Base-by-base conservation (phyloP, 2,329 filamentous ascomycete species). In the Fusarium fujikuroi region DNA sequence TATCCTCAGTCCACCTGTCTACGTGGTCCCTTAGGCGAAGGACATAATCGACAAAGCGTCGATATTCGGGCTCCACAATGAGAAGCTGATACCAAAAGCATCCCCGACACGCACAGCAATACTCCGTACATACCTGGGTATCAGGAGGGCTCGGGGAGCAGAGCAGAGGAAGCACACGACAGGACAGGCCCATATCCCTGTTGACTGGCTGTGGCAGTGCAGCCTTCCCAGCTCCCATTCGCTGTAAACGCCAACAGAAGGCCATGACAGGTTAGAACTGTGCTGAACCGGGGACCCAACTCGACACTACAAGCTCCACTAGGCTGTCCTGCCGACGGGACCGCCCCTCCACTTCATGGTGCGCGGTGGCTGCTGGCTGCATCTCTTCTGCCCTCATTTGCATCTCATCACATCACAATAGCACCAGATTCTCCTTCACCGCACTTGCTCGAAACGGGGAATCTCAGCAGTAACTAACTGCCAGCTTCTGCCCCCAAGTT, bases 331-430 rank as follows among this genome's bases (percentile, higher is more conserved):
- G 64, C 70, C 66, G 66, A 70, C 52, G 46, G 52, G 61, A 60
- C 71, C 66, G 60, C 66, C 66, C 71, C 72, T 74, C 72, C 72
- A 74, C 58, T 52, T 59, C 65, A 49, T 57, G 64, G 39, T 63
- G 60, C 39, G 54, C n/a, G 30, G 40, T 58, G 54, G 54, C 54
- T 58, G 63, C 43, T 39, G 62, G 52, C 64, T 69, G 61, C 53
- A 58, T 64, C 63, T 62, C 62, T 62, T 58, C 69, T 70, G 47
- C 69, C 69, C 60, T 73, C 63, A 57, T 72, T 56, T 73, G 69
- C 68, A 73, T 68, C 69, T 57, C 61, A 70, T 69, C 69, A 63
- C 66, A 69, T 69, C 58, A 66, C 66, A 70, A 72, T 69, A 69
- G 62, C 64, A 54, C 61, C 50, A 66, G 54, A 75, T 64, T 65